phyloP scores from a whole-genome alignment of 768 basidiomycete species.

The Dacryopinax spathularia region DNA sequence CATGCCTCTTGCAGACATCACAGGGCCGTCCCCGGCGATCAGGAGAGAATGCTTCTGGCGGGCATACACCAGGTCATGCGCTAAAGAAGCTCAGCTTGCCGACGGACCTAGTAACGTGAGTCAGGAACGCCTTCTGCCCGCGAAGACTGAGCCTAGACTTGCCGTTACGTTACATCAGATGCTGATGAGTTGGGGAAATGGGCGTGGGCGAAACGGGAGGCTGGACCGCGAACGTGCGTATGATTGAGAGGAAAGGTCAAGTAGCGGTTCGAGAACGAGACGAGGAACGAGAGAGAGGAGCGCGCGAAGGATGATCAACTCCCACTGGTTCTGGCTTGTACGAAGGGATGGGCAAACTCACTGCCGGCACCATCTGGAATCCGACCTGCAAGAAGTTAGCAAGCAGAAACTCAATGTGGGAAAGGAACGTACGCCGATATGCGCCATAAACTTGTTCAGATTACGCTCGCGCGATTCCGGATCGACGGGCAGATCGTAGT shows the following conservation, averaged over 20 bases:
- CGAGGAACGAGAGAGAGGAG: background rate
- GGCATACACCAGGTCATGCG: background rate
- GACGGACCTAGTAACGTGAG: background rate
- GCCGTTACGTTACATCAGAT: background rate
- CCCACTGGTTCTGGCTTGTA: background rate
- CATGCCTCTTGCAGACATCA: background rate
- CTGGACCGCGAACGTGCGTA: background rate
- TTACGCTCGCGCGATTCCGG: slow-evolving; percentile 32
- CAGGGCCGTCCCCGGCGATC: background rate
- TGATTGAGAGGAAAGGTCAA: background rate
- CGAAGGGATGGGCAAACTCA: background rate
- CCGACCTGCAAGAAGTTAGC: slow-evolving; percentile 23
- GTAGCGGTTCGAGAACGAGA: background rate
- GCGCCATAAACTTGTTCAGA: slow-evolving; percentile 41
- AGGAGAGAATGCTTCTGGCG: background rate
- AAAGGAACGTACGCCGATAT: slow-evolving; percentile 39
- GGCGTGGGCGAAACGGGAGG: background rate
- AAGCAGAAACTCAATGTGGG: slow-evolving; percentile 10
- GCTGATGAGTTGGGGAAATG: background rate
- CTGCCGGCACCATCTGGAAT: slow-evolving; percentile 30
- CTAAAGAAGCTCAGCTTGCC: background rate
- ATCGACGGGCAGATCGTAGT: slow-evolving; percentile 35
- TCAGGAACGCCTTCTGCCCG: background rate
- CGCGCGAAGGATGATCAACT: background rate
- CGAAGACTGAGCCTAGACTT: background rate